Conservation (phyloP, 495 filamentous ascomycete species). For the Xylaria palmicola region DNA sequence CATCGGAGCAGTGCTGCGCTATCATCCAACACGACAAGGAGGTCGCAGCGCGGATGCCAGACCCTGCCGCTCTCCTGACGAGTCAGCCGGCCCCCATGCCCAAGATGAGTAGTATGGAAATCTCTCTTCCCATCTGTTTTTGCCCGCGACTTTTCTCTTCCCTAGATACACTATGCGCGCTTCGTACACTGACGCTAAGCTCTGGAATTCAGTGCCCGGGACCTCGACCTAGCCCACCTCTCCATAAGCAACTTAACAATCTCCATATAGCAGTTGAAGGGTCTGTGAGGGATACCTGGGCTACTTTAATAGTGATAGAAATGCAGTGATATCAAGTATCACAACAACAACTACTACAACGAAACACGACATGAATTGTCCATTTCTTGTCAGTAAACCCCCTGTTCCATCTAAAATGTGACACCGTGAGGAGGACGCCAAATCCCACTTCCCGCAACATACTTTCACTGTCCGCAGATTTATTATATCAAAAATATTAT, state of each 20-base stretch:
- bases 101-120: neutral
- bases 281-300: no score
- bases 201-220: neutral
- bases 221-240: neutral
- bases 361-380: neutral
- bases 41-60: slow-evolving; percentile 19
- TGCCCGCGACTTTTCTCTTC: no score
- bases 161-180: no score
- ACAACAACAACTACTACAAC: no score
- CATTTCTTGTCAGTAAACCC: neutral
- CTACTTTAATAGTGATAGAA: neutral
- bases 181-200: neutral
- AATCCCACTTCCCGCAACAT: no score
- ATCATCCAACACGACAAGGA: slow-evolving; percentile 58
- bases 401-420: no score
- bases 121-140: neutral
- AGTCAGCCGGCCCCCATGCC: neutral
- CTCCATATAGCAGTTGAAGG: neutral
- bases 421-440: no score
- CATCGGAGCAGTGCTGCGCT: slow-evolving; percentile 35
- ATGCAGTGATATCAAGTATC: neutral
- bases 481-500: no score
- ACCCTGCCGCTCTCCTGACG: neutral
- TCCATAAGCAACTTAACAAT: neutral
- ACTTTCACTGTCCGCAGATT: no score